phyloP scores from a whole-genome alignment of 2,329 filamentous ascomycete genomes.

The Arthroderma sp. region DNA sequence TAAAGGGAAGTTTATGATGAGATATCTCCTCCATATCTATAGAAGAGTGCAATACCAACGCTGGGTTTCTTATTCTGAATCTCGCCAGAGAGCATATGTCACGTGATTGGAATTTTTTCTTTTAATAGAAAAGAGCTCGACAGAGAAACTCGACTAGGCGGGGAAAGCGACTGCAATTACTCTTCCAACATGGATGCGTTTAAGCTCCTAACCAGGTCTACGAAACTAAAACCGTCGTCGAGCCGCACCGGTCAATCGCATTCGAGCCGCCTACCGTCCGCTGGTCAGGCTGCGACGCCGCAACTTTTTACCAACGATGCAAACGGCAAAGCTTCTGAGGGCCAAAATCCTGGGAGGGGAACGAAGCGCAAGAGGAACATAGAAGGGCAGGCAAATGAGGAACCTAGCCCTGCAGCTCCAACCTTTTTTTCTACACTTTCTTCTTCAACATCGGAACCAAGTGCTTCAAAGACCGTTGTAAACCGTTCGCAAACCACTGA shows the following conservation, averaged over 20 bases:
- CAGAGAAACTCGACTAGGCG: no score
- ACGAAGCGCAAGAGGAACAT: constrained; percentile 27
- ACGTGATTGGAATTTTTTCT: no score
- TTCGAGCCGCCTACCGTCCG: constrained; percentile 25
- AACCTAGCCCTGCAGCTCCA: background rate
- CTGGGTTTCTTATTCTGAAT: no score
- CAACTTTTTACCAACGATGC: constrained; percentile 24
- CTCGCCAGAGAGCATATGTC: no score
- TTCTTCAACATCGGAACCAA: background rate
- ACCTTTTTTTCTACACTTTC: background rate
- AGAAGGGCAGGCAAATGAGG: constrained; percentile 11
- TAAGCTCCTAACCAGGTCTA: constrained; percentile 32
- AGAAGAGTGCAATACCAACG: no score
- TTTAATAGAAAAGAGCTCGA: no score
- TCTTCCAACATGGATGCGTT: constrained; percentile 30
- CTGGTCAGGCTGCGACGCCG: constrained; percentile 26
- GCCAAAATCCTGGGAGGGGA: constrained; percentile 13
- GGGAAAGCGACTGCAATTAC: no score
- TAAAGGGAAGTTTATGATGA: no score
- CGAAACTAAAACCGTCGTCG: constrained; percentile 26
- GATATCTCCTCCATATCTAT: no score
- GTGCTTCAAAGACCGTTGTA: constrained; percentile 12
- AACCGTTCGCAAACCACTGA: background rate
- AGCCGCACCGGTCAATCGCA: constrained; percentile 15
- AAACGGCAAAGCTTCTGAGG: constrained; percentile 15